phyloP scores from a whole-genome alignment of 2,329 filamentous ascomycete species.

The Xylariaceae sp. region DNA sequence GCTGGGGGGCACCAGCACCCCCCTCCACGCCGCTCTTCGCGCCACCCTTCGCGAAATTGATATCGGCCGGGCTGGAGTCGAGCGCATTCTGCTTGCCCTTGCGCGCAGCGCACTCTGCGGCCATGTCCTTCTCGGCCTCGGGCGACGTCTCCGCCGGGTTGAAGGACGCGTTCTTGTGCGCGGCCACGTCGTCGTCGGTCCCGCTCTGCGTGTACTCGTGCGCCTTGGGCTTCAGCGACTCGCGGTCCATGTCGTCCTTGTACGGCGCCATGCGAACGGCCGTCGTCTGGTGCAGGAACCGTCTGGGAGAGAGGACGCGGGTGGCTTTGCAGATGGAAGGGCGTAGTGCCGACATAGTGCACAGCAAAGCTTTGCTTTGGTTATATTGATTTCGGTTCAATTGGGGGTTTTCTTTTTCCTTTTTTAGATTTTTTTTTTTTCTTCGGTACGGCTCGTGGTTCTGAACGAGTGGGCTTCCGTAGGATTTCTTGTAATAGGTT shows the following conservation, averaged over 20 bases:
- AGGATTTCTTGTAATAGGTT: no score
- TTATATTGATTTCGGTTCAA: neutral
- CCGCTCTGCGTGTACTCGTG: slow-evolving; percentile 65
- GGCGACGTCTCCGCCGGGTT: slow-evolving; percentile 62
- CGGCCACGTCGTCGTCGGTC: slow-evolving; percentile 54
- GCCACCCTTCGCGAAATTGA: slow-evolving; percentile 34
- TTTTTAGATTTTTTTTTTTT: neutral
- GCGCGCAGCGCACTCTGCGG: slow-evolving; percentile 27
- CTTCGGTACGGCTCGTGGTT: neutral
- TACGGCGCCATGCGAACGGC: slow-evolving; percentile 33
- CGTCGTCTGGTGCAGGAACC: slow-evolving; percentile 34
- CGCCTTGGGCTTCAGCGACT: slow-evolving; percentile 57
- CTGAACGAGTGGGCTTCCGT: no score
- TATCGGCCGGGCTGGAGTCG: slow-evolving; percentile 41
- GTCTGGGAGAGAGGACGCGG: slow-evolving; percentile 5
- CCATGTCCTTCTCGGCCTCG: slow-evolving; percentile 48
- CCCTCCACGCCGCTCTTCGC: slow-evolving; percentile 24
- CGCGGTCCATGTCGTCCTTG: slow-evolving; percentile 52
- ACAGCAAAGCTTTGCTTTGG: no score
- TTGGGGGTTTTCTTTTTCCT: neutral
- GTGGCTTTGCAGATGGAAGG: slow-evolving; percentile 6
- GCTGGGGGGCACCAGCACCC: slow-evolving; percentile 30
- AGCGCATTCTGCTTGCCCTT: slow-evolving; percentile 35
- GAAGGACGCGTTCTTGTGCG: slow-evolving; percentile 58
- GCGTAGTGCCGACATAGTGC: slow-evolving; percentile 12